phyloP scores from a whole-genome alignment of 805 yeast species.

The Cyberlindnera bimundalis region DNA sequence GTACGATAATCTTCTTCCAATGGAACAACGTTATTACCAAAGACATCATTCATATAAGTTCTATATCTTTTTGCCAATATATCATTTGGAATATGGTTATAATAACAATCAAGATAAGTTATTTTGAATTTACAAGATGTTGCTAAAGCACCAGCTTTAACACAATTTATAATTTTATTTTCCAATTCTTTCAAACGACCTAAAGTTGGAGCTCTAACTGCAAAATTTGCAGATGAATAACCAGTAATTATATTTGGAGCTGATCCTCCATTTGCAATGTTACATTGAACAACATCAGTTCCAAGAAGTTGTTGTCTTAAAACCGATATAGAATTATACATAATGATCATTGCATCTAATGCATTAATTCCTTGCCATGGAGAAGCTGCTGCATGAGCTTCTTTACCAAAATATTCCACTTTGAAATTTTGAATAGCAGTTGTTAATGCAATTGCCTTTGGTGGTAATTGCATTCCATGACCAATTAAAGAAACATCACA shows the following conservation, averaged over 20 bases:
- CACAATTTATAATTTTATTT: conserved; percentile 9
- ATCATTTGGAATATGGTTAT: conserved; percentile 10
- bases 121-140: conserved; percentile 13
- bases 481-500: conserved; percentile 12
- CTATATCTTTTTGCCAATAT: conserved; percentile 4
- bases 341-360: conserved; percentile 12
- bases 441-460: conserved; percentile 2
- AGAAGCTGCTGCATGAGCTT: conserved; percentile 16
- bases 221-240: conserved; percentile 5
- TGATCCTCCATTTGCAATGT: conserved; percentile 9
- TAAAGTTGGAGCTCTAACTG: conserved; percentile 11
- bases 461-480: conserved; percentile 3
- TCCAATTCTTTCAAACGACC: conserved; percentile 9
- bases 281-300: conserved; percentile 10
- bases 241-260: conserved; percentile 15
- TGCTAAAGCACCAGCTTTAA: conserved; percentile 13
- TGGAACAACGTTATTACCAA: neutral
- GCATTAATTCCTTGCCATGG: conserved; percentile 16
- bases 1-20: conserved; percentile 2
- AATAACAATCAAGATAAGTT: conserved; percentile 1
- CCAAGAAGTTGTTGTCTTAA: conserved; percentile 10
- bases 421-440: conserved; percentile 10
- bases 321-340: conserved; percentile 11
- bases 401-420: conserved; percentile 11
- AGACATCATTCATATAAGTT: conserved; percentile 4